Evolutionary conservation across 2,329 filamentous ascomycete genomes (phyloP), one percentile per base, ranked within the genome.

Genomic region (Diatrype stigma): DNA sequence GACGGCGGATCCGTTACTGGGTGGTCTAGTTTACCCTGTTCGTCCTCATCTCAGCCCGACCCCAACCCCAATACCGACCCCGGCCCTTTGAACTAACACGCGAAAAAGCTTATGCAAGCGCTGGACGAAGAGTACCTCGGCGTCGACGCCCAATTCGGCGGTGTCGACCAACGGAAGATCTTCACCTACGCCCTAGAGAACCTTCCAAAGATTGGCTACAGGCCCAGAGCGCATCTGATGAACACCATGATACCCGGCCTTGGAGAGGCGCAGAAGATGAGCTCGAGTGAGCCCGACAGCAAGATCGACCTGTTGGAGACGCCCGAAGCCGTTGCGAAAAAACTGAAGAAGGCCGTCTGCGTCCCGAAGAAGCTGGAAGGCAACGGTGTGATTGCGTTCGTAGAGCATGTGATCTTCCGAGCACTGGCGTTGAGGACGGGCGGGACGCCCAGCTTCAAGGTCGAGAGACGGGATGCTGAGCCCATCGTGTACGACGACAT

Each of bases 261-360:
- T 11, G 77, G 80, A 57, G 86, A 83, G 55, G 83, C 90, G 35
- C 87, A 84, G 56, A 96, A 96, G 77, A 96, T 96, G 90, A 86
- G 82, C 63, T 81, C 85, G n/a, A 87, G 83, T 62, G 83, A 86
- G 53, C 71, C 73, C 61, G 86, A 92, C 69, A 89, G 84, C 65
- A 96, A 96, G 73, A 95, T 97, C 58, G 94, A 97, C 65, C 78
- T 97, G n/a, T 81, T 97, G 17, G 94, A 97, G 64, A 59, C 80
- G 0, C 75, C 87, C 0, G 90, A 95, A 0, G 72, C 74, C 2
- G 87, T 97, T 14, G 75, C 79, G 60, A 90, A 87, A 76, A 96
- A 96, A 77, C 77, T 96, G 48, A 85, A 85, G 65, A 96, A 96
- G 71, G 91, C 93, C 0, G 82, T 87, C 56, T 89, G 88, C 21